These are phyloP conservation scores for Multifurca ochricompacta DNA, from an alignment of 768 basidiomycete species.

Conservation along the genomic window DNA sequence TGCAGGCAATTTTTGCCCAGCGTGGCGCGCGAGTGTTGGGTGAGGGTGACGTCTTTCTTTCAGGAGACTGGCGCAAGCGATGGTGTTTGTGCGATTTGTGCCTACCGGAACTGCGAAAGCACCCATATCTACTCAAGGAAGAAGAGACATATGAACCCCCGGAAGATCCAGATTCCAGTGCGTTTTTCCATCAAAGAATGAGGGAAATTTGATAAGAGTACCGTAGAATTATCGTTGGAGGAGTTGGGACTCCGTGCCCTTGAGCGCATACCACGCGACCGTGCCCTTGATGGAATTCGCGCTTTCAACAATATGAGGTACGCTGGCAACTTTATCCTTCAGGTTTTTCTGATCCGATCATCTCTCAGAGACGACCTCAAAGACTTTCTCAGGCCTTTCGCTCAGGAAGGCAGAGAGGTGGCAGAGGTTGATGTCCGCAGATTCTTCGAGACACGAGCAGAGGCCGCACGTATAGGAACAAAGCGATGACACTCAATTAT, in stretches of 20 bases:
- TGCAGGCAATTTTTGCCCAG: conserved; percentile 38
- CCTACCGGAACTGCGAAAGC: conserved; percentile 41
- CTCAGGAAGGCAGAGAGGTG: conserved; percentile 18
- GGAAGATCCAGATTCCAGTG: conserved; percentile 79
- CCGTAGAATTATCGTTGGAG: conserved; percentile 64
- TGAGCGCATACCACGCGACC: conserved; percentile 64
- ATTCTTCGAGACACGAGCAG: conserved; percentile 10
- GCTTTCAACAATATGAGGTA: conserved; percentile 83
- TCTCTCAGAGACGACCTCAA: conserved; percentile 46
- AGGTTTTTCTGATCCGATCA: not conserved
- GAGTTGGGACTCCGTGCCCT: conserved; percentile 79
- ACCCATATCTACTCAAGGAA: conserved; percentile 60
- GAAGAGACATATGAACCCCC: conserved; percentile 84
- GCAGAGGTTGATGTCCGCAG: conserved; percentile 14
- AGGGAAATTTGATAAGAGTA: not conserved
- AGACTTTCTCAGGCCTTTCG: conserved; percentile 11
- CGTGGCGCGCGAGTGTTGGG: conserved; percentile 32
- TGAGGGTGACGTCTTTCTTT: conserved; percentile 68
- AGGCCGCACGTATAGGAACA: conserved; percentile 1
- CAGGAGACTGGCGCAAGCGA: conserved; percentile 61
- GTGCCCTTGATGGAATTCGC: conserved; percentile 74
- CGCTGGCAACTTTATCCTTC: conserved; percentile 20
- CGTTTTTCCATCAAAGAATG: not conserved
- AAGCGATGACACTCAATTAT: not conserved
- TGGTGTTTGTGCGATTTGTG: conserved; percentile 78